Conservation (phyloP, 2,329 filamentous ascomycete genomes). For the Diaporthe humulicola region DNA sequence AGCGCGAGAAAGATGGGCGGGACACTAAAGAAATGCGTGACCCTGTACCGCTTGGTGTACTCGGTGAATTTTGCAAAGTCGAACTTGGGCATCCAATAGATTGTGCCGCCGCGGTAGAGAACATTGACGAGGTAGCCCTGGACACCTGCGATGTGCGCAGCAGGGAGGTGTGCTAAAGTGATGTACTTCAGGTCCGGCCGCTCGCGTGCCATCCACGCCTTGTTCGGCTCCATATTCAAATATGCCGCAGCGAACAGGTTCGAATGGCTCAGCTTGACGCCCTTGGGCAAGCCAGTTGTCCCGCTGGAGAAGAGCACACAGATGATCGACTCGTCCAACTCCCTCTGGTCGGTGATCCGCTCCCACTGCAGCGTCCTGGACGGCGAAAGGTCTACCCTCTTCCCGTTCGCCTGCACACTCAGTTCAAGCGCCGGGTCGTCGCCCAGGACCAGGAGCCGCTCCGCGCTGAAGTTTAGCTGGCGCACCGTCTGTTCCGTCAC, state of each 20-base stretch:
- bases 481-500: conserved; percentile 49
- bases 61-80: conserved; percentile 67
- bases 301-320: conserved; percentile 63
- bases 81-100: conserved; percentile 75
- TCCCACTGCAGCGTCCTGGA: conserved; percentile 62
- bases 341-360: conserved; percentile 62
- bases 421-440: conserved; percentile 40
- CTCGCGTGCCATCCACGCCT: conserved; percentile 47
- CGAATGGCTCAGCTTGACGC: conserved; percentile 59
- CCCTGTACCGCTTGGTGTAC: conserved; percentile 62
- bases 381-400: conserved; percentile 50
- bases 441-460: conserved; percentile 45
- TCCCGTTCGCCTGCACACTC: conserved; percentile 47
- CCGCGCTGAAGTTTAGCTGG: conserved; percentile 37
- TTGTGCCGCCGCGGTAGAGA: conserved; percentile 57
- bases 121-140: conserved; percentile 58
- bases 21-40: conserved; percentile 70
- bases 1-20: conserved; percentile 73
- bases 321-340: conserved; percentile 57
- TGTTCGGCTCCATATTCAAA: conserved; percentile 48
- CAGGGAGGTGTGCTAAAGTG: conserved; percentile 58
- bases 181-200: conserved; percentile 48
- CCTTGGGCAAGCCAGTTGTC: conserved; percentile 63
- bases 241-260: conserved; percentile 57
- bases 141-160: conserved; percentile 61